Base-by-base conservation (phyloP, 2,329 filamentous ascomycete genomes). In the Coniochaeta sp. region DNA sequence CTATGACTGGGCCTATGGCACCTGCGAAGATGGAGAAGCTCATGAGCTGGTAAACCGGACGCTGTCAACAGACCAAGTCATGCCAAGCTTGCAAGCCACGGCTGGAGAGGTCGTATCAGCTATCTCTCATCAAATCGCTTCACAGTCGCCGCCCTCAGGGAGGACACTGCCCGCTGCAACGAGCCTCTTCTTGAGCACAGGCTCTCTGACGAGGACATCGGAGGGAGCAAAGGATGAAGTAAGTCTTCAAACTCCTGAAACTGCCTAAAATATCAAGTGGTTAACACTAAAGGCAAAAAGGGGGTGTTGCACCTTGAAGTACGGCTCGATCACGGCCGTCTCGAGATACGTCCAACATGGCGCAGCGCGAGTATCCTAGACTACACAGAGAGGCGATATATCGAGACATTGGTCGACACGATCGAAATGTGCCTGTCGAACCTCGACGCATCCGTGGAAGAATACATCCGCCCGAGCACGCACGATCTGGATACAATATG, bases 401-500 rank as follows among this genome's bases (percentile, higher is more conserved):
- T 80, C 40, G 69, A 76, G 44, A 73, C 72, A 26, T 70, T 81
- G 34, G 69, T 71, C 56, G 74, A 81, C 55, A 75, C 70, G 1
- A 61, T 81, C 58, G 65, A 68, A 55, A 58, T 70, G 17, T 75
- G 71, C 60, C 61, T 76, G 24, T 63, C 68, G 12, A 68, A 67
- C 36, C 69, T 68, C 1, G 59, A 66, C 1, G 59, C 62, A 5
- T 61, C 72, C 4, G 65, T 79, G 17, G 63, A 72, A 60, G 62
- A 70, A 17, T 69, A 65, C 47, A 63, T 77, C 40, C 64, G 65
- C 1, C 73, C 73, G 10, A 68, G 66, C 61, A 65, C 74, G 16
- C 56, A 72, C 26, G 75, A 81, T 61, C 65, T 80, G 19, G 69
- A 75, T 16, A 75, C 77, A 61, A 67, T 82, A 56, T 80, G 78